Evolutionary conservation across 768 basidiomycete species (phyloP).

Genomic region (Amanita brunnescens): DNA sequence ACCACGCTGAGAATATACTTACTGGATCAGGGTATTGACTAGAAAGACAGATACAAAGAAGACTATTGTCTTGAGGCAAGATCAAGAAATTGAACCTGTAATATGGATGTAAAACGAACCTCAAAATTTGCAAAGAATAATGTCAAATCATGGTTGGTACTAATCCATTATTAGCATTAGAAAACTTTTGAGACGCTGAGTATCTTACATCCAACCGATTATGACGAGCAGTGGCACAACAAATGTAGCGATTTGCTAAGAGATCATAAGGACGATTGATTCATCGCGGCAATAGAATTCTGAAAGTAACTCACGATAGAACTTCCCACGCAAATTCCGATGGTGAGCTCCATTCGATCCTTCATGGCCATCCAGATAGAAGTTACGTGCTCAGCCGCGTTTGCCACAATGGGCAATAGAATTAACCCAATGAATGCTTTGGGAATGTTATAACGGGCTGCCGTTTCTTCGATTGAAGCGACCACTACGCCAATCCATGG

Average conservation of each 20-base stretch:
- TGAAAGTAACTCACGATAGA: constrained; percentile 51
- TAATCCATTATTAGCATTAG: constrained; percentile 15
- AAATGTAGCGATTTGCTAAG: constrained; percentile 77
- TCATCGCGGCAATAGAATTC: neutral
- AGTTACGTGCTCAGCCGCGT: constrained; percentile 81
- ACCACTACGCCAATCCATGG: constrained; percentile 45
- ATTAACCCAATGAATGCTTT: constrained; percentile 84
- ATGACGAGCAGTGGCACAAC: constrained; percentile 85
- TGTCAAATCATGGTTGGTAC: constrained; percentile 62
- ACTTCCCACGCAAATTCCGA: constrained; percentile 73
- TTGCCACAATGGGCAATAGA: constrained; percentile 79
- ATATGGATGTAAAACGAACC: constrained; percentile 25
- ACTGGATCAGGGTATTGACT: constrained; percentile 77
- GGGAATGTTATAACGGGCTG: constrained; percentile 69
- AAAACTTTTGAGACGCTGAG: constrained; percentile 10
- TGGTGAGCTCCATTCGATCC: constrained; percentile 52
- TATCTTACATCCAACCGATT: constrained; percentile 74
- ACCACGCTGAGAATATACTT: constrained; percentile 16
- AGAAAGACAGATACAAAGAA: constrained; percentile 86
- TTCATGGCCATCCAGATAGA: constrained; percentile 88
- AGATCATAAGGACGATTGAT: neutral
- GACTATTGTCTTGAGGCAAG: constrained; percentile 52
- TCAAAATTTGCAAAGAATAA: constrained; percentile 85
- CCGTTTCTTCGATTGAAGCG: constrained; percentile 88
- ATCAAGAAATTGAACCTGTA: neutral